Evolutionary conservation across 1,284 basidiomycete species (phyloP).

Genomic region (Rhodotorula sp.): DNA sequence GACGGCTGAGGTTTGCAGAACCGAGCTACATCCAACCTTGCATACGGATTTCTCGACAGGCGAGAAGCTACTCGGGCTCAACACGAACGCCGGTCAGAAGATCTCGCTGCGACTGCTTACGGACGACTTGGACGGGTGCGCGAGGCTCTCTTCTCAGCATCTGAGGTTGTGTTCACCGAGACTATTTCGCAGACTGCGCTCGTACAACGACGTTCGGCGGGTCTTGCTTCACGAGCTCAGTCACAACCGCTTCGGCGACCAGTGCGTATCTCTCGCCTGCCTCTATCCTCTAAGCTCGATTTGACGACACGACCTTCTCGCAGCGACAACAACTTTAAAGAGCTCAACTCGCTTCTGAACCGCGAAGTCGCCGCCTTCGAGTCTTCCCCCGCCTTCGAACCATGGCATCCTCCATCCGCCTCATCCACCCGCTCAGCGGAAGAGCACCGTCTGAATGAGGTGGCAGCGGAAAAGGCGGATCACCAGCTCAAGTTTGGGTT

Average conservation of each 20-base stretch:
- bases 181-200: conserved; percentile 43
- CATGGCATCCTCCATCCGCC: conserved; percentile 12
- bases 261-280: conserved; percentile 55
- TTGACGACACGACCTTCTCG: not conserved
- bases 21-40: conserved; percentile 37
- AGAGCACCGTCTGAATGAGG: conserved; percentile 17
- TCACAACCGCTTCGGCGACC: conserved; percentile 68
- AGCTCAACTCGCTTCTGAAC: conserved; percentile 69
- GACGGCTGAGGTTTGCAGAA: not conserved
- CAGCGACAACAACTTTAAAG: conserved; percentile 59
- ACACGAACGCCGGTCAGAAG: conserved; percentile 59
- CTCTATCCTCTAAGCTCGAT: not conserved
- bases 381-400: conserved; percentile 39
- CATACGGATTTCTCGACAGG: conserved; percentile 55
- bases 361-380: conserved; percentile 69
- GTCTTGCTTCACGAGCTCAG: conserved; percentile 73
- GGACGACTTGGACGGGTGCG: conserved; percentile 59
- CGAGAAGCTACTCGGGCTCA: conserved; percentile 61
- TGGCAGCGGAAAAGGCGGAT: conserved; percentile 13
- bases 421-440: not conserved
- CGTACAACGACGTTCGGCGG: conserved; percentile 62
- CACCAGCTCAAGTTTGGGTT: conserved; percentile 15
- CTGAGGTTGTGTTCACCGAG: too few relatives aligned
- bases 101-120: conserved; percentile 37
- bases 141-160: too few relatives aligned